Evolutionary conservation across 371 early-diverging fungal species (phyloP), one percentile per base, ranked within the genome.

Genomic region (Lichtheimia ramosa): DNA sequence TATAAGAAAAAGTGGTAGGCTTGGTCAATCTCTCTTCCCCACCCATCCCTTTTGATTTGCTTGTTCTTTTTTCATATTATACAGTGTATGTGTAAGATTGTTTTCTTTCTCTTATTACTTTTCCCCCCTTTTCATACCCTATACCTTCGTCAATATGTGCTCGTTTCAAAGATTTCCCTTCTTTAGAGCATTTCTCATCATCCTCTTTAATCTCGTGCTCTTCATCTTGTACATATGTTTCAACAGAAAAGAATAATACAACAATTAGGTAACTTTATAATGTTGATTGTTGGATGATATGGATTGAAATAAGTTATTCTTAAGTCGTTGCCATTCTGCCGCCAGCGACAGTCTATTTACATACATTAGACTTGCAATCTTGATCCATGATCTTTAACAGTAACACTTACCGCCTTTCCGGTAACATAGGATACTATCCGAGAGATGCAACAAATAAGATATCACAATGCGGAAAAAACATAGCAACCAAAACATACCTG

Each of bases 341-440:
- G 46, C 46, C n/a, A 46, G 46, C 21, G 46, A 46, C 21, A 46
- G n/a, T 12, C 46, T 46, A 46, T 46, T 1, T 18, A 0, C 10
- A 43, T 18, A 46, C 7, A 10, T 18, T 18, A 46, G 21, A 4
- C 3, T 46, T 18, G 5, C 7, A 18, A 21, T 46, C 6, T 46
- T 16, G 16, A n/a, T 18, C 21, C n/a, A n/a, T 16, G 5, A 18
- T 13, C 21, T 5, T 18, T 6, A 18, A n/a, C 12, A n/a, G n/a
- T n/a, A n/a, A 46, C 21, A 46, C 42, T 63, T 62, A 81, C 82
- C 84, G 76, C 54, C 69, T 75, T 57, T 83, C 83, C 1, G 85
- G 85, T 20, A 85, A 63, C 85, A 85, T 85, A 25, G 85, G 80
- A 46, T 85, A 83, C 71, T 78, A 58, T 14, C 23, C 18, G 16